Conservation (phyloP, 495 filamentous ascomycete species). For the Tetracladium setigerum region DNA sequence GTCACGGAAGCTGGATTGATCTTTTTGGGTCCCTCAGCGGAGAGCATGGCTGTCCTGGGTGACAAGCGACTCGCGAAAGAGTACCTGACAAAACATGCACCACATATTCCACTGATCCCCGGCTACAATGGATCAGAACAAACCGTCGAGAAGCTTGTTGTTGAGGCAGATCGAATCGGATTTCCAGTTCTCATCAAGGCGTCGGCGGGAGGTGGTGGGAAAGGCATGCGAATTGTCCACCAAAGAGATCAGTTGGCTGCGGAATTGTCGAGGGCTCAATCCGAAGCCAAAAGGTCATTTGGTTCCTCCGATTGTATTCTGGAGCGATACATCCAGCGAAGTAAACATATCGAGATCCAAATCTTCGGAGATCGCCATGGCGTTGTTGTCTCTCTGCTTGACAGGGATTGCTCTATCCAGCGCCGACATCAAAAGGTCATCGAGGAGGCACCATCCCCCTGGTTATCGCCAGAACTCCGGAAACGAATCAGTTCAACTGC, state of each 20-base stretch:
- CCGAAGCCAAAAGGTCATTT: constrained; percentile 11
- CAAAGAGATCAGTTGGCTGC: constrained; percentile 28
- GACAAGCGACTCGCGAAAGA: constrained; percentile 47
- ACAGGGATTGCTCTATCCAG: constrained; percentile 51
- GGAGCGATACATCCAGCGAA: constrained; percentile 5
- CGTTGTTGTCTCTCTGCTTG: constrained; percentile 41
- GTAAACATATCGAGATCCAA: constrained; percentile 48
- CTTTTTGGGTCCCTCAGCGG: constrained; percentile 45
- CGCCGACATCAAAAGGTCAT: constrained; percentile 50
- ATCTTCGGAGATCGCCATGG: constrained; percentile 45
- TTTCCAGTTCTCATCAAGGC: constrained; percentile 51
- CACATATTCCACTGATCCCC: constrained; percentile 39
- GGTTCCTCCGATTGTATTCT: constrained; percentile 17
- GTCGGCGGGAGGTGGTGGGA: constrained; percentile 41
- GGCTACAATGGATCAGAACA: constrained; percentile 34
- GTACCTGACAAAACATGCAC: constrained; percentile 37
- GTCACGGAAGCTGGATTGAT: constrained; percentile 39
- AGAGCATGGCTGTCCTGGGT: constrained; percentile 40
- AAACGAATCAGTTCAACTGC: constrained; percentile 35
- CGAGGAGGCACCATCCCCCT: constrained; percentile 23
- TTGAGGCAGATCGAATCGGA: constrained; percentile 34
- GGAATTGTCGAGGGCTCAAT: constrained; percentile 28
- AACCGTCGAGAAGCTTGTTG: constrained; percentile 27
- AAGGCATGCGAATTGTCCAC: constrained; percentile 37
- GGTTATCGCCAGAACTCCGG: constrained; percentile 30